Evolutionary conservation across 306 rosid species (phyloP), one percentile per base, ranked within the genome.

Genomic region (Senna tora): DNA sequence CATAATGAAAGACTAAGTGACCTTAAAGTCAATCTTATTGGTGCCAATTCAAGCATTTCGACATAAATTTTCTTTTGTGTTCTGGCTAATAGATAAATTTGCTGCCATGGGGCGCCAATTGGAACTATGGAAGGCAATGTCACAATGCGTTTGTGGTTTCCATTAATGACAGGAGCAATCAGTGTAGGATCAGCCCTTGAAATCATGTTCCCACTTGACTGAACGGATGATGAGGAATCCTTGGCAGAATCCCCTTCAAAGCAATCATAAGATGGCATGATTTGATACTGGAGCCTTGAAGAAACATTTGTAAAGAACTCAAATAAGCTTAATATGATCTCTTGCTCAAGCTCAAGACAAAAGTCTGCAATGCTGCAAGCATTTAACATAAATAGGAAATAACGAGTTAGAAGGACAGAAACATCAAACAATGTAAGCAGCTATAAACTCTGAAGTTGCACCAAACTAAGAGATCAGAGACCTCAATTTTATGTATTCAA

Each of bases 41-140:
- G 96, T 38, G 88, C 86, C 77, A 94, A n/a, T 57, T 94, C 96
- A 80, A 94, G 86, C 77, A 86, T 60, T 84, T 94, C 96, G 25
- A 94, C 80, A 75, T 89, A 94, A 53, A 94, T 84, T 84, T 94
- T 94, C 84, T 83, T 89, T 79, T 91, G 96, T 65, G 87, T 88
- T 89, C 96, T 86, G 32, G 98, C 96, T 78, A 89, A 72, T 76
- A 89, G 90, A 80, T 86, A 85, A 66, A 94, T 92, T 77, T 91
- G 84, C 83, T 94, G 98, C 98, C 97, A 94, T 20, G 97, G 97
- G 76, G 98, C 92, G 72, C 98, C 98, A 74, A 94, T 91, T 42
- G 97, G 97, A 84, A 89, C 82, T 28, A 91, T 68, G 19, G 86
- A 79, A 85, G 95, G 96, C 52, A 89, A 77, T 34, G 86, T 78